Percentiles rank a stretch among this genome's conserved stretches.
Conservation (phyloP, 768 basidiomycete genomes). For the Leccinum uliginosum region DNA sequence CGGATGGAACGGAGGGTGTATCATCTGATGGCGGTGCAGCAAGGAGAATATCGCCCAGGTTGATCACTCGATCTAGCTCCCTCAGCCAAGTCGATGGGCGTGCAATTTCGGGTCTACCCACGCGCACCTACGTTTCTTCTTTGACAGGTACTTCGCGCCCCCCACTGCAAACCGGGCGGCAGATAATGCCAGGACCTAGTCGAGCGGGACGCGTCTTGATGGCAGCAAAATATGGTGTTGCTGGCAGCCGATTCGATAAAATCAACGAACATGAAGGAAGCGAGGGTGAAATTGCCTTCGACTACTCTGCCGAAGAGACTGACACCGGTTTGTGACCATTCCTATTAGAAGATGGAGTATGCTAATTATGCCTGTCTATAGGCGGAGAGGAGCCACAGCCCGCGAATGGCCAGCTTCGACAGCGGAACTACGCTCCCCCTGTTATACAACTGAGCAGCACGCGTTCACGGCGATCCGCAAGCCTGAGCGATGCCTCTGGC, state of each 20-base stretch:
- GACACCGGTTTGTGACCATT: constrained; percentile 33
- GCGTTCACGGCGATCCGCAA: constrained; percentile 73
- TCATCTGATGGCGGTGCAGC: constrained; percentile 22
- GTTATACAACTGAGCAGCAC: constrained; percentile 38
- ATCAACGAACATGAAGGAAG: constrained; percentile 43
- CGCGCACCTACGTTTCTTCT: constrained; percentile 30
- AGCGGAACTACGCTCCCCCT: constrained; percentile 24
- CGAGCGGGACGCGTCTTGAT: constrained; percentile 51
- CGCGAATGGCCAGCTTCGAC: constrained; percentile 23
- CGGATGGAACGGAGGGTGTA: constrained; percentile 20
- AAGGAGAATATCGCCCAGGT: constrained; percentile 24
- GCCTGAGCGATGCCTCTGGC: constrained; percentile 59
- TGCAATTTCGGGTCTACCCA: constrained; percentile 30
- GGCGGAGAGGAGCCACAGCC: constrained; percentile 29
- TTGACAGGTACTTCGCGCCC: constrained; percentile 27
- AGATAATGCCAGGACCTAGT: constrained; percentile 41
- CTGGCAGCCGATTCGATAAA: constrained; percentile 39
- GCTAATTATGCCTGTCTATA: constrained; percentile 24
- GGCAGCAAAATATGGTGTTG: constrained; percentile 29
- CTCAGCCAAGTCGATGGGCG: constrained; percentile 33
- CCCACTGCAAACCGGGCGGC: constrained; percentile 37
- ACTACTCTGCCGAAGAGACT: constrained; percentile 33
- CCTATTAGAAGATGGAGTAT: constrained; percentile 9
- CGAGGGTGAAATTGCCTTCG: constrained; percentile 36
- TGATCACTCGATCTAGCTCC: constrained; percentile 30